Conservation (phyloP, 2,329 filamentous ascomycete species). For the Fusarium sororula region DNA sequence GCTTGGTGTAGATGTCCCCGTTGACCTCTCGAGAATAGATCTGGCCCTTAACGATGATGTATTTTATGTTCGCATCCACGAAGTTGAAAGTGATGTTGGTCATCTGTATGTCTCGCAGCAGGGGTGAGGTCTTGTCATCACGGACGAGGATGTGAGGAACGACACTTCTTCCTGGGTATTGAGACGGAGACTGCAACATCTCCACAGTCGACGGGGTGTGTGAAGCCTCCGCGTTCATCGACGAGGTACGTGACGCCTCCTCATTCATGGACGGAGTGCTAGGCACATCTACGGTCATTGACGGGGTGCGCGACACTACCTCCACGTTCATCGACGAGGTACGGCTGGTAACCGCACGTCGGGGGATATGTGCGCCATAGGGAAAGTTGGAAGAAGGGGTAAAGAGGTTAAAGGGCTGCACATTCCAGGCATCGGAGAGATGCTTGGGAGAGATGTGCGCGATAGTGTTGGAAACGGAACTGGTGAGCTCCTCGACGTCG, state of each 20-base stretch:
- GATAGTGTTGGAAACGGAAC: background rate
- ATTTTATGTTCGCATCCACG: background rate
- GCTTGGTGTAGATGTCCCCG: background rate
- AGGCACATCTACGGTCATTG: background rate
- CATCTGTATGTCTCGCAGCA: background rate
- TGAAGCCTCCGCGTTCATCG: too few relatives aligned
- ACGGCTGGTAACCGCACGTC: background rate
- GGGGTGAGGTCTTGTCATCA: background rate
- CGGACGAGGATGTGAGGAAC: background rate
- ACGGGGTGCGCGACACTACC: background rate
- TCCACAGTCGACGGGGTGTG: background rate
- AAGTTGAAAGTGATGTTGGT: background rate
- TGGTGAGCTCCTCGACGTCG: background rate
- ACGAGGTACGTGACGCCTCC: background rate
- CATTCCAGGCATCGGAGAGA: background rate
- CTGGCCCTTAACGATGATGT: background rate
- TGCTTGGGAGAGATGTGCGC: background rate
- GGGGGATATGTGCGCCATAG: background rate
- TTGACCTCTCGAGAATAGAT: background rate
- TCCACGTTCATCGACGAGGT: background rate
- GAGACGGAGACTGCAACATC: background rate
- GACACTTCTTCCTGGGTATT: too few relatives aligned
- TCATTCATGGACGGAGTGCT: rapidly evolving
- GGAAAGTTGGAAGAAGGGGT: rapidly evolving
- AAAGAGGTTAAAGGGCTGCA: background rate